Evolutionary conservation across 257 asterid species (phyloP).

Genomic region (Mentha longifolia): DNA sequence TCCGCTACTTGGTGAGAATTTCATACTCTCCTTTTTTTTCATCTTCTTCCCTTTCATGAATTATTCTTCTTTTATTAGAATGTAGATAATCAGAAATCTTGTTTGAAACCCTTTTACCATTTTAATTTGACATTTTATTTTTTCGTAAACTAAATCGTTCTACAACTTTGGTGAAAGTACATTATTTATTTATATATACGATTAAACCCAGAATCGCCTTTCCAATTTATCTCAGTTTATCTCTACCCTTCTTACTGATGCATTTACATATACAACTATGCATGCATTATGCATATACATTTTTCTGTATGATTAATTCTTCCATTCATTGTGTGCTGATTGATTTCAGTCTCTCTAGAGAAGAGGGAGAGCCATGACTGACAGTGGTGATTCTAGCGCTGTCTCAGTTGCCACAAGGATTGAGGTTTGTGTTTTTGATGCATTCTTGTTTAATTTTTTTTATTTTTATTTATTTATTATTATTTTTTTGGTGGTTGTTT

Average conservation of each 20-base stretch:
- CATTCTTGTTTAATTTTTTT: background rate
- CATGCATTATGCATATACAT: background rate
- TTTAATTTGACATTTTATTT: background rate
- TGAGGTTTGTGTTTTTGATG: constrained; percentile 56
- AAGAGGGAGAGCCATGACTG: constrained; percentile 27
- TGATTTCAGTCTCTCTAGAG: constrained; percentile 1
- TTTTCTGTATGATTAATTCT: background rate
- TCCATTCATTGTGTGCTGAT: background rate
- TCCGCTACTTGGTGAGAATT: background rate
- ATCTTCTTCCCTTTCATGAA: background rate
- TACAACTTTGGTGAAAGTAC: background rate
- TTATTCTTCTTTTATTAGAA: background rate
- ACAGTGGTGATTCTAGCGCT: constrained; percentile 21
- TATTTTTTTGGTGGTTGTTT: no score
- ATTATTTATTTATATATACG: background rate
- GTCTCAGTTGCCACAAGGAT: constrained; percentile 56
- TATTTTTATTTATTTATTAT: no score
- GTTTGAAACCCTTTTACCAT: background rate
- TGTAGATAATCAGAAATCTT: background rate
- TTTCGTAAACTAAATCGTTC: background rate
- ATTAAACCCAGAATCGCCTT: background rate
- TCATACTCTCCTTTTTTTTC: background rate
- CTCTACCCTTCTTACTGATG: background rate
- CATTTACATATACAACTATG: background rate
- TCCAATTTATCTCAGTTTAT: background rate